Percentiles rank a stretch among this genome's conserved stretches.
Conservation (phyloP, 305 asterid genomes). For the Fraxinus sp. region DNA sequence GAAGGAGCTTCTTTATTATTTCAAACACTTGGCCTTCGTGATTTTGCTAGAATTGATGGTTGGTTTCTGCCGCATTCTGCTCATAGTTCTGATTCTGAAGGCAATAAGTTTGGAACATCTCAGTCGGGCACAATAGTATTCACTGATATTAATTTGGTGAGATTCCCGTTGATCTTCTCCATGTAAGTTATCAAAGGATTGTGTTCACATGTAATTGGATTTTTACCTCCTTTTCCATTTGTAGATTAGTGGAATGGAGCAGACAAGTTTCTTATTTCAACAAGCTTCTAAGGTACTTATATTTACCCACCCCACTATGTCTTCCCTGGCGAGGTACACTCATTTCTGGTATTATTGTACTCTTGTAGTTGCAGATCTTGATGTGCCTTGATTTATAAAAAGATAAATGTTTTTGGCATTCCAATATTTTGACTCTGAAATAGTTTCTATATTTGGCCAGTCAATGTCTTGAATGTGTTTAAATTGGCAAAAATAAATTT, state of each 20-base stretch:
- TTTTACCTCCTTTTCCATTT: conserved; percentile 17
- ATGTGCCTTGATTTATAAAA: not conserved
- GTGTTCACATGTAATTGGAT: conserved; percentile 21
- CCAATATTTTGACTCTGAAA: not conserved
- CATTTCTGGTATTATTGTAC: not conserved
- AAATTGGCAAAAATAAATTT: not conserved
- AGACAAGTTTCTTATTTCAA: conserved; percentile 92
- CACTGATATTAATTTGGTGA: conserved; percentile 89
- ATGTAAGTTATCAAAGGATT: conserved; percentile 17
- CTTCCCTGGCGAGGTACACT: not conserved
- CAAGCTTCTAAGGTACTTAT: conserved; percentile 82
- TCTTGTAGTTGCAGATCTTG: not conserved
- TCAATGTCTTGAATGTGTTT: not conserved
- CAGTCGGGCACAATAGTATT: conserved; percentile 66
- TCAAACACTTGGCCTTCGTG: conserved; percentile 72
- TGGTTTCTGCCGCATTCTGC: conserved; percentile 79
- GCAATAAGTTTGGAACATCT: conserved; percentile 61
- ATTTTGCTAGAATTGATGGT: conserved; percentile 94
- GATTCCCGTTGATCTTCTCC: conserved; percentile 27
- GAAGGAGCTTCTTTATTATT: conserved; percentile 80
- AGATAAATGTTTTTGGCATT: not conserved
- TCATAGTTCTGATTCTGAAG: conserved; percentile 45
- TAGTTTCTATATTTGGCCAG: not conserved
- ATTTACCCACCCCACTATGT: not conserved
- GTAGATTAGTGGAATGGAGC: conserved; percentile 97